Evolutionary conservation across 805 yeast genomes (phyloP), one percentile per base, ranked within the genome.

Genomic region (Candida broadrunensis): DNA sequence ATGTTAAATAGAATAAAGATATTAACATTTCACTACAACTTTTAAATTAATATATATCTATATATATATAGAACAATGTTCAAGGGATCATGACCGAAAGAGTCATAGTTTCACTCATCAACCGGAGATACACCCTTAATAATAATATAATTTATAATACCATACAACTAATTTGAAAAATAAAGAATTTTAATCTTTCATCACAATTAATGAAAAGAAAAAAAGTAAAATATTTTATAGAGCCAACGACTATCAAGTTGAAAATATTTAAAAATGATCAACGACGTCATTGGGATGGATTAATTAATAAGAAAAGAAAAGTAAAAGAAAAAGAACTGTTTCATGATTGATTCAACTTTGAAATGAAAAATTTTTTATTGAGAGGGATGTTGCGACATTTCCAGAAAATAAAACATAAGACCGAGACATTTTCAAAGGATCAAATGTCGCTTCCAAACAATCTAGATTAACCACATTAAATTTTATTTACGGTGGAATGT

Each of bases 61-160:
- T n/a, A n/a, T n/a, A n/a, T n/a, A n/a, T n/a, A n/a, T n/a, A n/a
- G n/a, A n/a, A n/a, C n/a, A 36, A 60, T 69, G 72, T 71, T 38
- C 56, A 55, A 70, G 73, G 70, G 76, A 64, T 63, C 47, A 72
- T 72, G 77, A 72, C 77, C 77, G 75, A 69, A 53, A 63, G 73
- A 67, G 55, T 70, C 77, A 70, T 20, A 25, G 63, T 44, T 29
- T 42, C 43, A 59, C 67, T 72, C 76, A 60, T 68, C 72, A 67
- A 60, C 59, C 76, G 77, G 77, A 72, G 77, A 72, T 72, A 72
- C 77, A 67, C 76, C 69, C 73, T 65, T 32, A 41, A 14, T 25
- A 25, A 29, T 27, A 13, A 41, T 15, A 48, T 41, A 32, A 34
- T 48, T 39, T 49, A 32, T 37, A 39, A 47, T 35, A 37, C 41